A percentile compares a stretch with the other conserved stretches of the same genome.
Evolutionary conservation across 495 filamentous ascomycete genomes (phyloP).

Genomic region (Neurospora cerealis): DNA sequence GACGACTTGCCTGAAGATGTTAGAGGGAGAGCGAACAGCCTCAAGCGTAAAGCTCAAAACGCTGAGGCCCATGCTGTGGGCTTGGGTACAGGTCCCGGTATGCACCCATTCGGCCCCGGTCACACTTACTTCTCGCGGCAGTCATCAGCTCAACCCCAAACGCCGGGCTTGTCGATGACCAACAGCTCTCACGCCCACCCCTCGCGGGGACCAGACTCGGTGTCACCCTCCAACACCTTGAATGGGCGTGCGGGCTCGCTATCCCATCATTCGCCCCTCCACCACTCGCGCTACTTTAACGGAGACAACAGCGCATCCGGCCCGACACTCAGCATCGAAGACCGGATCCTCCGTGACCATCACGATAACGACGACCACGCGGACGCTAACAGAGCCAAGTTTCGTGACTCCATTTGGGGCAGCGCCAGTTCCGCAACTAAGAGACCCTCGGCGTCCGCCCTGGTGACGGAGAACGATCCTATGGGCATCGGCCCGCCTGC

Average conservation of each 20-base stretch:
- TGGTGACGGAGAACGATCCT: slow-evolving; percentile 16
- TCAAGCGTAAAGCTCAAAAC: slow-evolving; percentile 46
- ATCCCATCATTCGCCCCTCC: slow-evolving; percentile 11
- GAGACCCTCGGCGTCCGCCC: background rate
- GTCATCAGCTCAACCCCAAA: slow-evolving; percentile 29
- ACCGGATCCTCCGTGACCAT: slow-evolving; percentile 27
- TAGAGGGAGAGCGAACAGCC: slow-evolving; percentile 60
- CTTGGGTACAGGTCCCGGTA: slow-evolving; percentile 25
- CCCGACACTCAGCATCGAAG: slow-evolving; percentile 29
- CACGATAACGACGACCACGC: slow-evolving; percentile 24
- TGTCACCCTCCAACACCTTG: slow-evolving; percentile 20
- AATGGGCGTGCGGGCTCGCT: slow-evolving; percentile 16
- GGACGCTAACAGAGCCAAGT: slow-evolving; percentile 21
- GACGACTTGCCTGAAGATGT: slow-evolving; percentile 79
- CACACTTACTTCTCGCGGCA: slow-evolving; percentile 28
- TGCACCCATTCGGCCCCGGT: slow-evolving; percentile 20
- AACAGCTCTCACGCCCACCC: slow-evolving; percentile 24
- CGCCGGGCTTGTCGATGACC: slow-evolving; percentile 25
- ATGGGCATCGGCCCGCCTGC: slow-evolving; percentile 21
- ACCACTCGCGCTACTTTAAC: slow-evolving; percentile 30
- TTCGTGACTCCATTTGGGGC: slow-evolving; percentile 27
- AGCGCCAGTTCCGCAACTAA: slow-evolving; percentile 23
- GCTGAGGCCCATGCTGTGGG: slow-evolving; percentile 30
- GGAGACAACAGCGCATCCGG: slow-evolving; percentile 21
- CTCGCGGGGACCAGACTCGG: slow-evolving; percentile 10